Conservation (phyloP, 345 rosid species). For the Linum lewisii region DNA sequence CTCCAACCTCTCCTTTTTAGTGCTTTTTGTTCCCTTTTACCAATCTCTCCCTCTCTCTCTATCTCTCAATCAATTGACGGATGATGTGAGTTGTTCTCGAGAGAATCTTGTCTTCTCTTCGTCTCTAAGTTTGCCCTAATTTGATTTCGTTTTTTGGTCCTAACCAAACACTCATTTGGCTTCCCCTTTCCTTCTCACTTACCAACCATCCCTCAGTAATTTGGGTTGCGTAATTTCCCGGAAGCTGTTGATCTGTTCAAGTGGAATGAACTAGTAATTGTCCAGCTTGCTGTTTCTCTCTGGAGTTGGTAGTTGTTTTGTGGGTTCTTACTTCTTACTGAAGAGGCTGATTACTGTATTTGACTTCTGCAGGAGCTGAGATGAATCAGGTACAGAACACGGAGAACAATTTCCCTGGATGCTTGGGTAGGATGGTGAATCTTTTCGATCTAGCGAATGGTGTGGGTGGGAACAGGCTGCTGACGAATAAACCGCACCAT, state of each 20-base stretch:
- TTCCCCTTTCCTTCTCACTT: too few relatives aligned
- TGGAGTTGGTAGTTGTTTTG: too few relatives aligned
- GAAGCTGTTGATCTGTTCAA: too few relatives aligned
- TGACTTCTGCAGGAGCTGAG: conserved; percentile 30
- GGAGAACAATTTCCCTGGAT: conserved; percentile 62
- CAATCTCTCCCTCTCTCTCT: not conserved
- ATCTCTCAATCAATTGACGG: not conserved
- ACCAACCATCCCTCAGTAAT: too few relatives aligned
- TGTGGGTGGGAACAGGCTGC: conserved; percentile 41
- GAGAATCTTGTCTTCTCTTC: not conserved
- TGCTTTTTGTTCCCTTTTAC: not conserved
- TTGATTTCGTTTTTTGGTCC: not conserved
- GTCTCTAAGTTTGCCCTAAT: not conserved
- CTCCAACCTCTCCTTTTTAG: not conserved
- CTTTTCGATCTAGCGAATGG: conserved; percentile 59
- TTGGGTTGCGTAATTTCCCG: too few relatives aligned
- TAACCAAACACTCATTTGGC: too few relatives aligned
- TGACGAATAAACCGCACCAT: conserved; percentile 41
- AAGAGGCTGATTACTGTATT: too few relatives aligned
- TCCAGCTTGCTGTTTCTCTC: too few relatives aligned
- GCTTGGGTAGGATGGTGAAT: conserved; percentile 48
- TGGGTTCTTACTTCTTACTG: too few relatives aligned
- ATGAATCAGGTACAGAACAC: conserved; percentile 50
- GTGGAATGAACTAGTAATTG: too few relatives aligned
- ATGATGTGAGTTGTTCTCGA: not conserved